Base-by-base conservation (phyloP, 129 eudicot genomes). In the Smallanthus sonchifolius region DNA sequence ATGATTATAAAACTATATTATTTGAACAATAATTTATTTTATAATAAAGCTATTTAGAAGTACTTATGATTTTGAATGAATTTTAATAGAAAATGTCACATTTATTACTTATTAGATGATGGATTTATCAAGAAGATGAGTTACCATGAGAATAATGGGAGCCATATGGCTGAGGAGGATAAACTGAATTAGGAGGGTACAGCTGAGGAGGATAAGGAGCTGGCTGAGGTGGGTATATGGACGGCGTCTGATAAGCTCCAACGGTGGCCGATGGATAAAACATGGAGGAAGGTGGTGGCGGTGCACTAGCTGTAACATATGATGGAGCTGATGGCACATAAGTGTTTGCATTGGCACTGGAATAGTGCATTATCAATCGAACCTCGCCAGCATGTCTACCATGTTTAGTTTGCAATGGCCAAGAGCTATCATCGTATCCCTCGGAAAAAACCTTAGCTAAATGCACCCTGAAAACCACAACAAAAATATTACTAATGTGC, bases 361-460 rank as follows among this genome's bases (percentile, higher is more conserved):
- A 59, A 70, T 81, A 88, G 66, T 87, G 93, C 91, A 93, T 83
- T 65, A 88, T 88, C 44, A 93, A 62, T 69, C 95, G 88, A 13
- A 93, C 85, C 82, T 90, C 97, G 43, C 98, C 98, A 35, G 97
- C 91, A 82, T 81, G 82, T 83, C 98, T 88, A 77, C 97, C 96
- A 19, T 81, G 72, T 76, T 87, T 87, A 9, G 81, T 74, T 74
- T 87, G 95, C 70, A 90, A 75, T 34, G 96, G 80, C 95, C 95
- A 92, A 47, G 89, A 13, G 79, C 86, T 80, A 55, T 92, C 98
- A 17, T 90, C 95, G 10, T 40, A 87, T 45, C 92, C 98, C 16
- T 77, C 63, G 11, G 89, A 85, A 35, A 92, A 79, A 81, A 86
- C 98, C 67, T 87, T 91, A 5, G 67, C 80, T 51, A 76, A 76